Base-by-base conservation (phyloP, 1,284 basidiomycete genomes). In the Macrocybe sp. region DNA sequence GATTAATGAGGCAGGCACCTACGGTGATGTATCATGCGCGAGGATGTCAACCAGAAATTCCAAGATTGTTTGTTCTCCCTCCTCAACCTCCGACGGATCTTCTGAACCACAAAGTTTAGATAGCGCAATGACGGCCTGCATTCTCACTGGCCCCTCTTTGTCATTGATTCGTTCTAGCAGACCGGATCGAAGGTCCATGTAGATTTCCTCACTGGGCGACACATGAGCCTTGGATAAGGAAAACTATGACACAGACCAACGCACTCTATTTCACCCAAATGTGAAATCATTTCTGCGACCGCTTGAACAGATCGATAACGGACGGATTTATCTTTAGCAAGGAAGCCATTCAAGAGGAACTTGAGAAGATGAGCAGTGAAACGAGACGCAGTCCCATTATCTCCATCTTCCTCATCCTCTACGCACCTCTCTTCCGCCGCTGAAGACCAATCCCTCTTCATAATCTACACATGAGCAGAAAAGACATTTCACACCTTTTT, bases 291-390 rank as follows among this genome's bases (percentile, higher is more conserved):
- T 55, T 89, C 85, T 0, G 85, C 80, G 12, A 90, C 75, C 33
- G 85, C 69, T 51, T 90, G 85, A 1, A 90, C 75, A 44, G 85
- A 86, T 9, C 94, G 81, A 61, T 85, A 93, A 2, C 95, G 80
- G 31, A 92, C 86, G 47, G 79, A 78, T 70, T 97, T 97, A 72
- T 97, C 89, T 65, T 95, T 97, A 4, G 93, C 85, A 11, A 74
- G 65, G 64, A 94, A 93, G 0, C 93, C 95, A 48, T 79, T 79
- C 47, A 95, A 71, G 28, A 97, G 75, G 62, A 89, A 87, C 31
- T 76, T 77, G 43, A 97, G 72, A 2, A 97, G 69, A 47, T 78
- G 78, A 10, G 78, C 72, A 1, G 88, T 78, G 58, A 97, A 94
- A 29, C 92, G 81, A 1, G 87, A 79, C 0, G 84, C 79, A 0